Base-by-base conservation (phyloP, 129 eudicot genomes). In the Centaurea solstitialis region DNA sequence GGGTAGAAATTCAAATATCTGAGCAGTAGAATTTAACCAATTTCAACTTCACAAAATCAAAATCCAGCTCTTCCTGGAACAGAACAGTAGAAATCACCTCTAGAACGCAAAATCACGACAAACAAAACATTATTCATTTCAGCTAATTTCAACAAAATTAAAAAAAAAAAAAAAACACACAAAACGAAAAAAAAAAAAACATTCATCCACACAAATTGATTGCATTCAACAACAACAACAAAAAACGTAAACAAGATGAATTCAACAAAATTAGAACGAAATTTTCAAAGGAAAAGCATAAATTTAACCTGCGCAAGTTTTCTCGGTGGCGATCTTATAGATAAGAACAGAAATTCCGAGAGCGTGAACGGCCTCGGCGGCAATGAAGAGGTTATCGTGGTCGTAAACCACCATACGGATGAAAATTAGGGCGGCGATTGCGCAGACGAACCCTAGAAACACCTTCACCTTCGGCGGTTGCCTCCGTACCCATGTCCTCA, bases 391-490 rank as follows among this genome's bases (percentile, higher is more conserved):
- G 75, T 86, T 92, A 43, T 92, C 91, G 76, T 90, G 94, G 79
- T 92, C 97, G 77, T 90, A 87, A 37, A 92, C 97, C 5, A 88
- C 82, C 47, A 84, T 70, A 15, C 92, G 92, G 23, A 92, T 87
- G 67, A 90, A 81, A 11, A 88, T 86, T 4, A 92, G 87, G 17
- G 90, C 89, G 18, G 91, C 87, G 70, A 86, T 83, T 18, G 82
- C 91, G 71, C 72, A 66, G 13, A 87, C 37, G 67, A 90, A 88
- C 2, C 86, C 97, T 22, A 89, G 85, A 20, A 92, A 86, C 62
- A 85, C 90, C 91, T 89, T 92, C 33, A 90, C 88, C 79, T 90
- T 92, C 21, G 94, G 94, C 47, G 97, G 94, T 65, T 92, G 97
- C 70, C 94, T 82, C 37, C 86, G 87, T 11, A 92, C 80, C 97